Conservation (phyloP, 495 filamentous ascomycete genomes). For the Staphylotrichum tortipilum region DNA sequence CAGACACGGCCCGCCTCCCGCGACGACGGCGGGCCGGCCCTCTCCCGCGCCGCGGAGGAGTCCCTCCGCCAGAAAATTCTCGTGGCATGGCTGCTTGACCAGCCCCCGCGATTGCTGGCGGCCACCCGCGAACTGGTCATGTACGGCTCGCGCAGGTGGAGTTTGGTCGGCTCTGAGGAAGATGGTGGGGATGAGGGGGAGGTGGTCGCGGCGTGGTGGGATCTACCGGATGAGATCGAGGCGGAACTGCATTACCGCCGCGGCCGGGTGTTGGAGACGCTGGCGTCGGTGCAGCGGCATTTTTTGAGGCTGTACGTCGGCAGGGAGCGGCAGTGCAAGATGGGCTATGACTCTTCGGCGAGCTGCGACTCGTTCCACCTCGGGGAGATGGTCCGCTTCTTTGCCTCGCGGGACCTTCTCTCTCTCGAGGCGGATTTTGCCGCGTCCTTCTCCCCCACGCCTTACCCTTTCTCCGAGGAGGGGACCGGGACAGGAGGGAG, state of each 20-base stretch:
- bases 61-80: slow-evolving; percentile 55
- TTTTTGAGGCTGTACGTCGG: slow-evolving; percentile 63
- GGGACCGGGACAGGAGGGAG: too few relatives aligned
- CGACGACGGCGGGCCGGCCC: slow-evolving; percentile 31
- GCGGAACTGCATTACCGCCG: slow-evolving; percentile 66
- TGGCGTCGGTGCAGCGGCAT: slow-evolving; percentile 66
- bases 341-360: slow-evolving; percentile 63
- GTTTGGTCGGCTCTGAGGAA: slow-evolving; percentile 28
- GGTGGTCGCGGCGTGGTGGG: slow-evolving; percentile 55
- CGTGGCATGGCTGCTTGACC: slow-evolving; percentile 50
- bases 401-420: slow-evolving; percentile 46
- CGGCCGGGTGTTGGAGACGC: slow-evolving; percentile 60
- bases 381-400: slow-evolving; percentile 77
- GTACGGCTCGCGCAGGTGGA: slow-evolving; percentile 58
- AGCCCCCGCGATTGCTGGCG: slow-evolving; percentile 41
- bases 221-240: slow-evolving; percentile 66
- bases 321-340: slow-evolving; percentile 57
- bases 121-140: slow-evolving; percentile 55
- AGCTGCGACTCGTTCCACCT: slow-evolving; percentile 82
- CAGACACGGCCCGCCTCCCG: slow-evolving; percentile 26
- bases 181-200: slow-evolving; percentile 26
- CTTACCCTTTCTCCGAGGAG: slow-evolving; percentile 17
- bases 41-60: slow-evolving; percentile 41
- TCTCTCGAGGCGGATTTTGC: slow-evolving; percentile 41
- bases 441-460: neutral